Percentiles rank a stretch among this genome's conserved stretches.
phyloP scores from a whole-genome alignment of 2,329 filamentous ascomycete genomes.

The Pseudocercospora eumusae region DNA sequence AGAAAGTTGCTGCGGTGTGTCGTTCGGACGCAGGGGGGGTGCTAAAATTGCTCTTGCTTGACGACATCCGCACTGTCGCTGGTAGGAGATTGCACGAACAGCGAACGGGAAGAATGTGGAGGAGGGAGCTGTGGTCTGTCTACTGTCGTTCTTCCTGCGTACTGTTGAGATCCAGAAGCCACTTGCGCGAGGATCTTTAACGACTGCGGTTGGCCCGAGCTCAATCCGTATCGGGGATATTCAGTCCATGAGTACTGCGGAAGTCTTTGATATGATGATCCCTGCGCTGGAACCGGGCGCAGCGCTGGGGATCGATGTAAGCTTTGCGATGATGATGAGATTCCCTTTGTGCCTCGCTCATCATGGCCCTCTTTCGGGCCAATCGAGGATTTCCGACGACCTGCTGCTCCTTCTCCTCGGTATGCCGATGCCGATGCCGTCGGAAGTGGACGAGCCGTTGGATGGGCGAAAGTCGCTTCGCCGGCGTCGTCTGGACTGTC shows the following conservation, averaged over 20 bases:
- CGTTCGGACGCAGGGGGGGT: too few relatives aligned
- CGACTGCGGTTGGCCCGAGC: constrained; percentile 12
- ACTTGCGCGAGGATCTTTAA: constrained; percentile 16
- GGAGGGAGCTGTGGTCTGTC: constrained; percentile 8
- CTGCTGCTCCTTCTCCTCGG: not conserved
- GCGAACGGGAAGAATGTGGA: not conserved
- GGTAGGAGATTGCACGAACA: not conserved
- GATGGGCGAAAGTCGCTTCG: not conserved
- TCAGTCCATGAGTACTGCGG: constrained; percentile 26
- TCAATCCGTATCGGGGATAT: constrained; percentile 22
- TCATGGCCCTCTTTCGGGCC: not conserved
- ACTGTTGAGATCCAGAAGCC: constrained; percentile 6
- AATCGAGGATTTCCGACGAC: not conserved
- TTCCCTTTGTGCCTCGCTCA: not conserved
- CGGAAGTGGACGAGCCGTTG: not conserved
- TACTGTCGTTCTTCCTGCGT: constrained; percentile 8
- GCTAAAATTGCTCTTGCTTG: not conserved
- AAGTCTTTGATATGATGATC: constrained; percentile 10
- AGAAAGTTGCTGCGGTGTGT: too few relatives aligned
- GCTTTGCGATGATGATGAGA: not conserved
- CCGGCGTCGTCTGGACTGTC: constrained; percentile 2
- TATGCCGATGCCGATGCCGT: too few relatives aligned
- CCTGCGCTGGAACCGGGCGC: not conserved
- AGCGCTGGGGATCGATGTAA: not conserved
- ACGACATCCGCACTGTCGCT: not conserved